These are phyloP conservation scores for Leucaena leucocephala DNA, from an alignment of 306 rosid genomes.

Conservation along the genomic window DNA sequence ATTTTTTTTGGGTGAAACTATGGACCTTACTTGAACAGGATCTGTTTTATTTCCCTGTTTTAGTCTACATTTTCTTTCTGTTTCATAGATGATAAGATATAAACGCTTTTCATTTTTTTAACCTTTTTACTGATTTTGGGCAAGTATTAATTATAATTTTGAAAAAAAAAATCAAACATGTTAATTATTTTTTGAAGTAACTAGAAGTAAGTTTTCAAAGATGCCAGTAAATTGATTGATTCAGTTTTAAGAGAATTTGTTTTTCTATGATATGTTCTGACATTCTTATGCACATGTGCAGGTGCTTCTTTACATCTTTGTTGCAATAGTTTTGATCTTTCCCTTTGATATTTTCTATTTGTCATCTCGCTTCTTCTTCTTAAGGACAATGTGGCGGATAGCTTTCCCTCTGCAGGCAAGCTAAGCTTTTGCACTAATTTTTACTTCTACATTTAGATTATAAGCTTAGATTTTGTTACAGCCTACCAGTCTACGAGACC, in stretches of 20 bases:
- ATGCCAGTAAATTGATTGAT: slow-evolving; percentile 25
- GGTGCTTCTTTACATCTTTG: slow-evolving; percentile 89
- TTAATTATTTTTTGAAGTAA: slow-evolving; percentile 24
- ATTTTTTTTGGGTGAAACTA: not conserved
- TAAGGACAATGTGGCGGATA: slow-evolving; percentile 87
- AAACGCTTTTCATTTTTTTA: not conserved
- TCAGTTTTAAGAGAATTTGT: slow-evolving; percentile 27
- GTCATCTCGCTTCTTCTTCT: slow-evolving; percentile 86
- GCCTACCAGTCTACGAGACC: not conserved
- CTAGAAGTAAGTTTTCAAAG: slow-evolving; percentile 15
- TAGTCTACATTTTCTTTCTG: slow-evolving; percentile 18
- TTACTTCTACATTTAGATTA: not conserved
- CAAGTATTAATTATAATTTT: slow-evolving; percentile 16
- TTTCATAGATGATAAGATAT: slow-evolving; percentile 4
- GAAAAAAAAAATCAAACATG: slow-evolving; percentile 17
- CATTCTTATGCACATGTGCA: slow-evolving; percentile 49
- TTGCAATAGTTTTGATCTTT: slow-evolving; percentile 78
- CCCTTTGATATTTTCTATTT: slow-evolving; percentile 95
- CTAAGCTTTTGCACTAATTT: slow-evolving; percentile 41
- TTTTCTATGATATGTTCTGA: slow-evolving; percentile 39
- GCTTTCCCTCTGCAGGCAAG: slow-evolving; percentile 94
- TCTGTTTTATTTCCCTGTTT: slow-evolving; percentile 14
- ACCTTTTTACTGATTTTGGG: not conserved
- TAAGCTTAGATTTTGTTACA: not conserved
- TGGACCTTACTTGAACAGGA: not conserved